A percentile compares a stretch with the other conserved stretches of the same genome.
phyloP scores from a whole-genome alignment of 169 alveolate species.

The Cryptosporidium sp. region DNA sequence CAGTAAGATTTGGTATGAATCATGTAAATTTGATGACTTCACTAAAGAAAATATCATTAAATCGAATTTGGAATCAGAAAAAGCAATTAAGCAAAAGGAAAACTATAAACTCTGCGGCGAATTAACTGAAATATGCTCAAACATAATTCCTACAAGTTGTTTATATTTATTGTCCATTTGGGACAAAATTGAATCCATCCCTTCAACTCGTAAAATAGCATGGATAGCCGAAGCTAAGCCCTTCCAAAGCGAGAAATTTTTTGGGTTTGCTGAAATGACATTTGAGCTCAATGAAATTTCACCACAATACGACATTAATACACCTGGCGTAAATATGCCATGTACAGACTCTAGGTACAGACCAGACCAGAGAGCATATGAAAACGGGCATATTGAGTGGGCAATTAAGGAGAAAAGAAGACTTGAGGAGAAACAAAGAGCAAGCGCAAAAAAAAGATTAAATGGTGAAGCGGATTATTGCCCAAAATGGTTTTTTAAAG shows the following conservation, averaged over 20 bases:
- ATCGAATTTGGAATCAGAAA: slow-evolving; percentile 6
- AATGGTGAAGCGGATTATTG: slow-evolving; percentile 61
- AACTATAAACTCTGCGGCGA: not conserved
- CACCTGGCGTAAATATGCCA: slow-evolving; percentile 87
- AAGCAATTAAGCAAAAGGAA: not conserved
- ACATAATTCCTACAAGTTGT: slow-evolving; percentile 1
- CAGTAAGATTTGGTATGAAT: slow-evolving; percentile 61
- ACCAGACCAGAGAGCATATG: slow-evolving; percentile 96
- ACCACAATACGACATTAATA: slow-evolving; percentile 85
- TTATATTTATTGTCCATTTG: slow-evolving; percentile 25
- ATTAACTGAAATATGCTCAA: not conserved
- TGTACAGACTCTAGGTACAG: slow-evolving; percentile 91
- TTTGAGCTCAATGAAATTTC: slow-evolving; percentile 90
- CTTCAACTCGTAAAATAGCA: slow-evolving; percentile 23
- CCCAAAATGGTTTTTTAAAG: slow-evolving; percentile 63
- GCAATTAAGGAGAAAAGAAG: slow-evolving; percentile 94
- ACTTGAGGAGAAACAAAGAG: slow-evolving; percentile 95
- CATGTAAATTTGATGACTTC: not conserved
- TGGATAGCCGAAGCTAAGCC: slow-evolving; percentile 86
- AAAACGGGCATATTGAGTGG: slow-evolving; percentile 91
- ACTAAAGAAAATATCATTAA: slow-evolving; percentile 1
- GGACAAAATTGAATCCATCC: slow-evolving; percentile 47
- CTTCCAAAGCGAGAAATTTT: slow-evolving; percentile 80
- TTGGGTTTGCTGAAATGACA: slow-evolving; percentile 87
- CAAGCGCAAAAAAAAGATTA: slow-evolving; percentile 38